phyloP scores from a whole-genome alignment of 768 basidiomycete genomes.

The Phylloporus sp. region DNA sequence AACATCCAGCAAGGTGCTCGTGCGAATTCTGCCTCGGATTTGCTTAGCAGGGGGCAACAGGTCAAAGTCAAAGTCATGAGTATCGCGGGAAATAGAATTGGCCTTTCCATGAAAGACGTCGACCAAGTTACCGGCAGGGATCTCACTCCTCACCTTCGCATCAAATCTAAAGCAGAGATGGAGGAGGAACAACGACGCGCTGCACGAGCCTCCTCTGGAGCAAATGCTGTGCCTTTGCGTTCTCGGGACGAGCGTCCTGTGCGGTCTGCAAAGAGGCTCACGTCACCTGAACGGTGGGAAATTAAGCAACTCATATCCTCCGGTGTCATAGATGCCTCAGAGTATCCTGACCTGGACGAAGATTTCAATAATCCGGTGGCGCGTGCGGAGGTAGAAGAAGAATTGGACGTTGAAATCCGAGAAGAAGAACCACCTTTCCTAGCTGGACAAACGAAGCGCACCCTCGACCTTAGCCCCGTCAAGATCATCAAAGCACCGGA shows the following conservation, averaged over 20 bases:
- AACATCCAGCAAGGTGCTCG: constrained; percentile 82
- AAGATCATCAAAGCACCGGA: constrained; percentile 99
- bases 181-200: constrained; percentile 70
- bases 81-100: constrained; percentile 71
- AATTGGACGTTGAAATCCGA: constrained; percentile 93
- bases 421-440: constrained; percentile 97
- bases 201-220: constrained; percentile 66
- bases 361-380: constrained; percentile 72
- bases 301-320: constrained; percentile 98
- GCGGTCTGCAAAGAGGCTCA: constrained; percentile 82
- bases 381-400: constrained; percentile 88
- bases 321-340: constrained; percentile 85
- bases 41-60: constrained; percentile 75
- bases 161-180: constrained; percentile 91
- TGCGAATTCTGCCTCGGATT: constrained; percentile 81
- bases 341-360: constrained; percentile 91
- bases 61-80: constrained; percentile 98
- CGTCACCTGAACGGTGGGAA: constrained; percentile 98
- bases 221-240: constrained; percentile 81
- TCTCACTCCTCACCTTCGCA: constrained; percentile 89
- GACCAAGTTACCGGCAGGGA: constrained; percentile 89
- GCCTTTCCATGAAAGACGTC: constrained; percentile 97
- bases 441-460: constrained; percentile 92
- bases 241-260: constrained; percentile 47
- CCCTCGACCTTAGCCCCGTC: constrained; percentile 92